Evolutionary conservation across 768 basidiomycete genomes (phyloP).

Genomic region (Auricularia sp.): DNA sequence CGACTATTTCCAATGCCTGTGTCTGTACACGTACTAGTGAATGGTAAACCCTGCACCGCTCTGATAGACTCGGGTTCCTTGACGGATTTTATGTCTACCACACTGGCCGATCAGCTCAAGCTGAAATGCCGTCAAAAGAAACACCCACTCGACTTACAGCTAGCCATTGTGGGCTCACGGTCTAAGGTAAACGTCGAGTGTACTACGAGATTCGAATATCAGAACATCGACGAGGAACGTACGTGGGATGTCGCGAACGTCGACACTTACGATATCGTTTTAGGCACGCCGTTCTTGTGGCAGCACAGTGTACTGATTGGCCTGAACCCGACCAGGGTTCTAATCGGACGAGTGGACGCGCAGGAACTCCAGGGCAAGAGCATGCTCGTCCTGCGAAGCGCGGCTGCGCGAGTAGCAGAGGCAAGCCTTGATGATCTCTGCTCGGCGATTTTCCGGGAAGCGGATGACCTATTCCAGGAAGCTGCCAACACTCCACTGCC

Average conservation of each 20-base stretch:
- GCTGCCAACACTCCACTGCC: constrained; percentile 4
- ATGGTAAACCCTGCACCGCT: too few species aligned
- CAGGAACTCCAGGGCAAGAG: too few species aligned
- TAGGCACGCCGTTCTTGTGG: constrained; percentile 3
- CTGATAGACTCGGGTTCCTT: neutral
- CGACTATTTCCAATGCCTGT: too few species aligned
- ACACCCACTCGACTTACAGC: too few species aligned
- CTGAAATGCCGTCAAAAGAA: too few species aligned
- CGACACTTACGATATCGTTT: constrained; percentile 1
- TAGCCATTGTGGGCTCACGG: too few species aligned
- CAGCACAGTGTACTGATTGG: neutral
- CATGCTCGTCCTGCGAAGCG: neutral
- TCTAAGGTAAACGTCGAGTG: too few species aligned
- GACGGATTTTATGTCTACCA: constrained; percentile 4
- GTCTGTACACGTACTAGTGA: too few species aligned
- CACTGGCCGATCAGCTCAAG: neutral
- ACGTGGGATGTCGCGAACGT: constrained; percentile 3
- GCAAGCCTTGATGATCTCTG: constrained; percentile 3
- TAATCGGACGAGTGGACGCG: too few species aligned
- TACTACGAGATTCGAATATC: too few species aligned
- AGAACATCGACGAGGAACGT: neutral
- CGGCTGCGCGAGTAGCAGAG: neutral
- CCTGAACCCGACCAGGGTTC: too few species aligned
- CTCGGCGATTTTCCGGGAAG: constrained; percentile 5
- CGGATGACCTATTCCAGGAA: constrained; percentile 6